Conservation (phyloP, 768 basidiomycete species). For the Pisolithus marmoratus region DNA sequence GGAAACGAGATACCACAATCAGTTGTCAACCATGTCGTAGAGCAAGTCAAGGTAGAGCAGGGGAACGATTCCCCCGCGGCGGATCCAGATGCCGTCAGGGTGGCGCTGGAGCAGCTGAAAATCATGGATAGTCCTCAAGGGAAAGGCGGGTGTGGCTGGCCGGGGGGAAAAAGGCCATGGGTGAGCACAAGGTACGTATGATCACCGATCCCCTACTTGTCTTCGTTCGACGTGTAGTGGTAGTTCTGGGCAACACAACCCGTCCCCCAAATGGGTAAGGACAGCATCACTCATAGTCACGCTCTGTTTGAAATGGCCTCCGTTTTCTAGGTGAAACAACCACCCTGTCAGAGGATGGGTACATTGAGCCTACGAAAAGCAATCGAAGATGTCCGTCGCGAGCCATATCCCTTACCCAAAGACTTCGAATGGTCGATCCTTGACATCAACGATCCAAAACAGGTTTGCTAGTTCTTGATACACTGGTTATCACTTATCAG, state of each 20-base stretch:
- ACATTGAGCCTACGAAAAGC: conserved; percentile 81
- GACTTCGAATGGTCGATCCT: conserved; percentile 90
- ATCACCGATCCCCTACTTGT: conserved; percentile 6
- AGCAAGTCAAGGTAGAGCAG: conserved; percentile 58
- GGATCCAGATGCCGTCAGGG: conserved; percentile 61
- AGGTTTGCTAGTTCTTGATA: conserved; percentile 42
- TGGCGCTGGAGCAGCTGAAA: conserved; percentile 70
- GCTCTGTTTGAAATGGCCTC: neutral
- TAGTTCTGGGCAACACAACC: conserved; percentile 99
- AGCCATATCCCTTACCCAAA: conserved; percentile 81
- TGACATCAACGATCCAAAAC: conserved; percentile 68
- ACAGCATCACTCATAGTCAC: neutral
- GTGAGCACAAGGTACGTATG: conserved; percentile 75
- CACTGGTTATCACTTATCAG: neutral
- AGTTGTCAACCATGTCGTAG: conserved; percentile 61
- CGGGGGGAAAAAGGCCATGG: conserved; percentile 74
- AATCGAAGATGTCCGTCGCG: conserved; percentile 75
- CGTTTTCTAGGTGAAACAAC: conserved; percentile 48
- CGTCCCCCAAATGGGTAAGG: conserved; percentile 77
- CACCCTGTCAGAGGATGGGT: conserved; percentile 73
- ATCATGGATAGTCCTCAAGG: conserved; percentile 82
- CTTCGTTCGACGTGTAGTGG: neutral
- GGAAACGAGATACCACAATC: conserved; percentile 52
- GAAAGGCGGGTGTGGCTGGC: conserved; percentile 72
- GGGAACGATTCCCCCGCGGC: conserved; percentile 38